Conservation (phyloP, 2,329 filamentous ascomycete species). For the Zasmidium angulare region DNA sequence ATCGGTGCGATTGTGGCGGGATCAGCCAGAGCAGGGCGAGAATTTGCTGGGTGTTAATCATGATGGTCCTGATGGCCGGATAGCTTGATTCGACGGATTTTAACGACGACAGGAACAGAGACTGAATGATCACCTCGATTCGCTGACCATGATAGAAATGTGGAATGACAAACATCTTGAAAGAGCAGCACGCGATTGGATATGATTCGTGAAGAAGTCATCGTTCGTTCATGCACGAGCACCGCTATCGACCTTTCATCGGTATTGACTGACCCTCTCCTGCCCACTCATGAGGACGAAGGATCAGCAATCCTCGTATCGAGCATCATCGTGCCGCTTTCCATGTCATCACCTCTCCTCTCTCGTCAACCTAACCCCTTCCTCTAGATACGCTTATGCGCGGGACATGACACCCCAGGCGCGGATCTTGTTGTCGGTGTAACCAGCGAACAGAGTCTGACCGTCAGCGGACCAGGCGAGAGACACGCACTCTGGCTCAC, state of each 20-base stretch:
- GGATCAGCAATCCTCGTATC: conserved; percentile 36
- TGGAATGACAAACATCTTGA: not conserved
- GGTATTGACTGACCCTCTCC: conserved; percentile 28
- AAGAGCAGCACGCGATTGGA: not conserved
- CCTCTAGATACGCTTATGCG: conserved; percentile 42
- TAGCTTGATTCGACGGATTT: not conserved
- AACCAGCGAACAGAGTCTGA: conserved; percentile 98
- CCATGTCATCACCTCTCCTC: conserved; percentile 4
- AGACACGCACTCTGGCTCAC: conserved; percentile 96
- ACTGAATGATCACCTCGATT: too few relatives aligned
- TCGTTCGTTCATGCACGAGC: not conserved
- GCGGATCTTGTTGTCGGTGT: conserved; percentile 99
- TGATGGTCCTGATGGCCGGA: conserved; percentile 5
- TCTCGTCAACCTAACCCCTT: conserved; percentile 11
- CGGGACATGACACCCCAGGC: conserved; percentile 97
- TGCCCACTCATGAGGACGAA: conserved; percentile 21
- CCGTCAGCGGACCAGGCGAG: conserved; percentile 98
- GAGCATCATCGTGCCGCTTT: conserved; percentile 38
- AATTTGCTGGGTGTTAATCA: conserved; percentile 11
- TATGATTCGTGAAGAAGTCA: too few relatives aligned
- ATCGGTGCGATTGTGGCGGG: conserved; percentile 19
- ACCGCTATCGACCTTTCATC: conserved; percentile 38
- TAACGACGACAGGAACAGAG: not conserved
- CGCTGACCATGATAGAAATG: not conserved
- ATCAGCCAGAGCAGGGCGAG: conserved; percentile 14